phyloP scores from a whole-genome alignment of 192 early-diverging fungal species.

The Glomus cerebriforme region DNA sequence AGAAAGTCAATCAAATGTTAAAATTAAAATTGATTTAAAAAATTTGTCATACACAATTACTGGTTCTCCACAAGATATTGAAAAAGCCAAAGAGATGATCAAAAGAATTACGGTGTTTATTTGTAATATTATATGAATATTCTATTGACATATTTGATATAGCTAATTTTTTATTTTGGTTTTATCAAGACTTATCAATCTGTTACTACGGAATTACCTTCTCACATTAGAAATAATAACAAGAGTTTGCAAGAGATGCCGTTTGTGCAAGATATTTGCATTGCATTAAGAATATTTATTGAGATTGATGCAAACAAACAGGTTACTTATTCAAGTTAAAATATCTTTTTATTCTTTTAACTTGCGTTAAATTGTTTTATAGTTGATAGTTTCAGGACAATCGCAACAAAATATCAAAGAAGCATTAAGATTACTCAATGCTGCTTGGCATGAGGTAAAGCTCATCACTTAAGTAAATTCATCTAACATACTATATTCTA shows the following conservation, averaged over 20 bases:
- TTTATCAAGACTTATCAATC: constrained; percentile 3
- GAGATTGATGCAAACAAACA: background rate
- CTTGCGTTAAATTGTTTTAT: background rate
- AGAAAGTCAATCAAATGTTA: constrained; percentile 4
- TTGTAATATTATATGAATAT: background rate
- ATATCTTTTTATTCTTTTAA: background rate
- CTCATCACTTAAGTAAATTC: background rate
- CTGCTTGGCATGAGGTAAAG: constrained; percentile 7
- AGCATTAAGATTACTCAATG: constrained; percentile 1
- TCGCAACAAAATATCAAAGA: background rate
- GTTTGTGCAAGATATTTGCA: constrained; percentile 8
- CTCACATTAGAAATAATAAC: constrained; percentile 5
- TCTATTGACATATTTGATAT: background rate
- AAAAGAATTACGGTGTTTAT: constrained; percentile 10
- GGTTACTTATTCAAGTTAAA: background rate
- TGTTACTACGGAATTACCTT: background rate
- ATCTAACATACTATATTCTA: background rate
- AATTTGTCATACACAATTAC: constrained; percentile 2
- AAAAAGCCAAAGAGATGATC: constrained; percentile 17
- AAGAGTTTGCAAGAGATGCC: constrained; percentile 19
- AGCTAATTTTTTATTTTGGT: background rate
- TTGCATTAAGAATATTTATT: background rate
- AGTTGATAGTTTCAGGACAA: constrained; percentile 3
- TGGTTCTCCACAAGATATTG: background rate
- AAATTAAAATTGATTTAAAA: constrained; percentile 7